A percentile compares a stretch with the other conserved stretches of the same genome.
These are phyloP conservation scores for Penicillium sp. DNA, from an alignment of 2,329 filamentous ascomycete species.

Conservation along the genomic window DNA sequence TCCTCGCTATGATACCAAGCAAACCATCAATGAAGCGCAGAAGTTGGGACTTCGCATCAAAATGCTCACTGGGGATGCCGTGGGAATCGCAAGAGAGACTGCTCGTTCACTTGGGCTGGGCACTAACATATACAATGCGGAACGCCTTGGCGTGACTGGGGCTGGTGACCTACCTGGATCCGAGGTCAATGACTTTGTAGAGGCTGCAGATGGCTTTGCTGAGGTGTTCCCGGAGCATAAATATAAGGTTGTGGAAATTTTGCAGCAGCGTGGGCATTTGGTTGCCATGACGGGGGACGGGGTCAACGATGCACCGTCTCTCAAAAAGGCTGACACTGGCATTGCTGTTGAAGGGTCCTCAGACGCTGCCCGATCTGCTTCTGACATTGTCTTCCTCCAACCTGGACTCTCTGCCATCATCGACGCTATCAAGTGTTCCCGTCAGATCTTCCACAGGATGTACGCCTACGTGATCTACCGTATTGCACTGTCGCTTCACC, in stretches of 20 bases:
- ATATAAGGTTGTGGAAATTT: constrained; percentile 89
- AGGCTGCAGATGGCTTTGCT: constrained; percentile 91
- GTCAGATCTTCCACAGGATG: constrained; percentile 96
- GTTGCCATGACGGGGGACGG: constrained; percentile 96
- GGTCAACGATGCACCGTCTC: constrained; percentile 88
- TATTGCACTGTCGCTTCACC: constrained; percentile 86
- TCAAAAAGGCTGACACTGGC: constrained; percentile 95
- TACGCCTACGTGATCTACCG: constrained; percentile 95
- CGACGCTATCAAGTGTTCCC: constrained; percentile 86
- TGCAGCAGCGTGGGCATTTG: constrained; percentile 89
- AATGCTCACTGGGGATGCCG: constrained; percentile 94
- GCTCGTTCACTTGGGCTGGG: constrained; percentile 88
- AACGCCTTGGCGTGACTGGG: constrained; percentile 85
- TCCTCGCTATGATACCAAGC: constrained; percentile 84
- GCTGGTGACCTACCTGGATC: constrained; percentile 92
- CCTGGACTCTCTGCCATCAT: constrained; percentile 91
- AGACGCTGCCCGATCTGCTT: constrained; percentile 84
- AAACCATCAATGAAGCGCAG: constrained; percentile 89
- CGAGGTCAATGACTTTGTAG: constrained; percentile 92
- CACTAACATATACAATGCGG: constrained; percentile 91
- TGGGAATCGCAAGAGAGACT: constrained; percentile 89
- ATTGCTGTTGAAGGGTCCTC: constrained; percentile 92
- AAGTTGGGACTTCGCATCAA: constrained; percentile 85
- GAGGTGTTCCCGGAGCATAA: constrained; percentile 96
- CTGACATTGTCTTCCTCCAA: constrained; percentile 91